Conservation (phyloP, 306 rosid species). For the Styphnolobium japonicum region DNA sequence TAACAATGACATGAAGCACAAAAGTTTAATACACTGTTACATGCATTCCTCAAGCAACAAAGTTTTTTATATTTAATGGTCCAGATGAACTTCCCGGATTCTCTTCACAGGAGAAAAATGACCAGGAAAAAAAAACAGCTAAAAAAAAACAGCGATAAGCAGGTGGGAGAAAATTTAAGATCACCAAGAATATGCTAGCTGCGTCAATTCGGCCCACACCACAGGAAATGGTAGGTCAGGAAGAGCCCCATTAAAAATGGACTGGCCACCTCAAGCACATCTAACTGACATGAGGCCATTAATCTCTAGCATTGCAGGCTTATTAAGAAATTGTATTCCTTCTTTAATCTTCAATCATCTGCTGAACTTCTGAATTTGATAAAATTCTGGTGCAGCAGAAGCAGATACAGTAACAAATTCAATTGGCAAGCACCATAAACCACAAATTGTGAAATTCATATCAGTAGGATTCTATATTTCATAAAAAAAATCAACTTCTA, state of each 20-base stretch:
- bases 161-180: not conserved
- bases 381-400: slow-evolving; percentile 57
- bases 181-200: not conserved
- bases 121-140: not conserved
- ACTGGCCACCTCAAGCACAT: slow-evolving; percentile 18
- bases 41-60: not conserved
- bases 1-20: not conserved
- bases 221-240: not conserved
- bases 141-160: not conserved
- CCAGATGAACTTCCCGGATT: not conserved
- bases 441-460: not conserved
- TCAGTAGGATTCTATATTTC: not conserved
- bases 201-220: not conserved
- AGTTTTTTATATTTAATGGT: not conserved
- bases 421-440: not conserved
- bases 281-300: slow-evolving; percentile 27
- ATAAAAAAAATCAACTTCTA: not conserved
- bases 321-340: slow-evolving; percentile 52
- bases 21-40: not conserved
- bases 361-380: slow-evolving; percentile 50
- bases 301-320: slow-evolving; percentile 50
- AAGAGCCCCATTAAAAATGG: not conserved
- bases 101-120: not conserved
- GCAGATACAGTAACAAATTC: slow-evolving; percentile 53
- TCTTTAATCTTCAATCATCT: slow-evolving; percentile 54